Conservation (phyloP, 768 basidiomycete genomes). For the Boletus reticulatus region DNA sequence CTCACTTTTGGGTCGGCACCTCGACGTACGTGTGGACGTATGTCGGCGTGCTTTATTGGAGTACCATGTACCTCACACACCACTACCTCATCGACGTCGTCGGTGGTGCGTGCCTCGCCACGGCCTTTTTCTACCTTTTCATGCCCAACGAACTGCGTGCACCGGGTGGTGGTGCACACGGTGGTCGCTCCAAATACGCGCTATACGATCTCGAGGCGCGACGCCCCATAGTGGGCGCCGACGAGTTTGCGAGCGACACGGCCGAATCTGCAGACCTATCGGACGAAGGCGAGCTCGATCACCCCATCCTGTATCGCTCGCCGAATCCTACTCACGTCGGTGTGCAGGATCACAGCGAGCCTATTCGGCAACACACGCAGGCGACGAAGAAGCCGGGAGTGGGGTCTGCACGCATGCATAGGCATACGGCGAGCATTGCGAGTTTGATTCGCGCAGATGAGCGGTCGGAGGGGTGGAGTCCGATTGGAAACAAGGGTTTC, state of each 20-base stretch:
- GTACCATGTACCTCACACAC: conserved; percentile 97
- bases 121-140: conserved; percentile 82
- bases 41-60: conserved; percentile 88
- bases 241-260: conserved; percentile 33
- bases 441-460: conserved; percentile 79
- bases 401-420: conserved; percentile 46
- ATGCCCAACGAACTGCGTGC: conserved; percentile 79
- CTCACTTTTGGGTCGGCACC: conserved; percentile 88
- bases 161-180: conserved; percentile 40
- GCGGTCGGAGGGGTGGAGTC: conserved; percentile 78
- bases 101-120: conserved; percentile 88
- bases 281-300: conserved; percentile 2
- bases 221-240: conserved; percentile 28
- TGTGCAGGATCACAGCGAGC: background rate
- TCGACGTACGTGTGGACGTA: conserved; percentile 77
- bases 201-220: conserved; percentile 69
- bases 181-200: conserved; percentile 60
- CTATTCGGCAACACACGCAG: conserved; percentile 1
- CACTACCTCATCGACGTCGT: conserved; percentile 99
- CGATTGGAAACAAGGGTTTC: conserved; percentile 56
- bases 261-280: conserved; percentile 40
- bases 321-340: conserved; percentile 39
- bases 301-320: conserved; percentile 61
- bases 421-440: conserved; percentile 82
- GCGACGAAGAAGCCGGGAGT: conserved; percentile 14